Conservation (phyloP, 257 asterid genomes). For the Thymus quinquecostatus region DNA sequence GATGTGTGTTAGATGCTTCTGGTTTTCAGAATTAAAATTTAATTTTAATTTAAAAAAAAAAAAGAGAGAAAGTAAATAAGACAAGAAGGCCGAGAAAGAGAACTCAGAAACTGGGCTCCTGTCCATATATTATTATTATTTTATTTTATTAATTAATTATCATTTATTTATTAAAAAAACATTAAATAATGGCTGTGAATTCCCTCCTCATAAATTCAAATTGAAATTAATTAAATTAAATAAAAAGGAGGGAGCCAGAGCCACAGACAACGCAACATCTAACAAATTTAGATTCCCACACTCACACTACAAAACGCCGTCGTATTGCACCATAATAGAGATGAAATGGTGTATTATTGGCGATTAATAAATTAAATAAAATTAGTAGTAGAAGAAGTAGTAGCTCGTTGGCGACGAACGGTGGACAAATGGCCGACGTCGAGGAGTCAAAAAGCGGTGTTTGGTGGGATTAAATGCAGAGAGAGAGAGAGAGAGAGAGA, state of each 20-base stretch:
- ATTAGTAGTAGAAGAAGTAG: too few relatives aligned
- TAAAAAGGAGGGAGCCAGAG: background rate
- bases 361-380: too few relatives aligned
- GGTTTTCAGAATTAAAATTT: slow-evolving; percentile 6
- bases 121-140: background rate
- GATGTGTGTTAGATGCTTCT: slow-evolving; percentile 19
- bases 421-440: too few relatives aligned
- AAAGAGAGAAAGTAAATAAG: slow-evolving; percentile 29
- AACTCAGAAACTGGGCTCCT: background rate
- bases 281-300: too few relatives aligned
- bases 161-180: too few relatives aligned
- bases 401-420: too few relatives aligned
- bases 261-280: too few relatives aligned
- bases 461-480: background rate
- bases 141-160: background rate
- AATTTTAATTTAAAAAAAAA: background rate
- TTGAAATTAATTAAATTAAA: too few relatives aligned
- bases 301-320: too few relatives aligned
- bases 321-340: too few relatives aligned
- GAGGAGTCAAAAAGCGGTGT: background rate
- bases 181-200: background rate
- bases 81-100: slow-evolving; percentile 19
- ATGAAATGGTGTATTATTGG: too few relatives aligned
- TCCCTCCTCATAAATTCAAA: background rate
- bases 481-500: background rate